Conservation (phyloP, 495 filamentous ascomycete species). For the Melanomma pulvis-pyrius region DNA sequence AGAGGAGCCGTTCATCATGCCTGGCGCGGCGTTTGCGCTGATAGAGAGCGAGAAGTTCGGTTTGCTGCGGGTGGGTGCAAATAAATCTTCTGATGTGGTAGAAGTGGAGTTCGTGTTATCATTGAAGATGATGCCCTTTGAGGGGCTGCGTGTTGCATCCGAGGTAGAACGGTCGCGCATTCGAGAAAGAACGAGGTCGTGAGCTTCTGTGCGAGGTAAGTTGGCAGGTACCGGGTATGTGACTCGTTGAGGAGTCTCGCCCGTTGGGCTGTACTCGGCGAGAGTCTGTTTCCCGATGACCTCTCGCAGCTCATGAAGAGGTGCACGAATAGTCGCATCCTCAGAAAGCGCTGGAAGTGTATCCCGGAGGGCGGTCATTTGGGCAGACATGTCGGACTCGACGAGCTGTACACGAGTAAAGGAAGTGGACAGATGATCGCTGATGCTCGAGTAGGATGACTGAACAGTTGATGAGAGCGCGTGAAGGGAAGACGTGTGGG, state of each 20-base stretch:
- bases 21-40: constrained; percentile 18
- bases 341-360: constrained; percentile 61
- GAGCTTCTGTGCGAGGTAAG: constrained; percentile 74
- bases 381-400: constrained; percentile 61
- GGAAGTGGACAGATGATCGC: constrained; percentile 63
- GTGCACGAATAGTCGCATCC: constrained; percentile 58
- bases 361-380: constrained; percentile 56
- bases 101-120: constrained; percentile 27
- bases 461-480: constrained; percentile 65
- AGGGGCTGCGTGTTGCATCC: constrained; percentile 40
- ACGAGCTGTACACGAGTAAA: constrained; percentile 64
- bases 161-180: constrained; percentile 46
- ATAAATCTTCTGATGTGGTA: not conserved
- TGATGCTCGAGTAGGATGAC: constrained; percentile 69
- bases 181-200: constrained; percentile 66
- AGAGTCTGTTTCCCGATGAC: constrained; percentile 63
- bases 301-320: constrained; percentile 68
- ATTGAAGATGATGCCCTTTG: constrained; percentile 44
- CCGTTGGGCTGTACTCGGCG: constrained; percentile 79
- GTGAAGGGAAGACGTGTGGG: constrained; percentile 63
- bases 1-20: constrained; percentile 20
- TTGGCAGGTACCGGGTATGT: constrained; percentile 73
- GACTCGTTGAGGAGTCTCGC: constrained; percentile 78
- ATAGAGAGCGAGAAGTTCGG: constrained; percentile 22
- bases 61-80: constrained; percentile 4